Base-by-base conservation (phyloP, 768 basidiomycete species). In the Candolleomyces aberdarensis region DNA sequence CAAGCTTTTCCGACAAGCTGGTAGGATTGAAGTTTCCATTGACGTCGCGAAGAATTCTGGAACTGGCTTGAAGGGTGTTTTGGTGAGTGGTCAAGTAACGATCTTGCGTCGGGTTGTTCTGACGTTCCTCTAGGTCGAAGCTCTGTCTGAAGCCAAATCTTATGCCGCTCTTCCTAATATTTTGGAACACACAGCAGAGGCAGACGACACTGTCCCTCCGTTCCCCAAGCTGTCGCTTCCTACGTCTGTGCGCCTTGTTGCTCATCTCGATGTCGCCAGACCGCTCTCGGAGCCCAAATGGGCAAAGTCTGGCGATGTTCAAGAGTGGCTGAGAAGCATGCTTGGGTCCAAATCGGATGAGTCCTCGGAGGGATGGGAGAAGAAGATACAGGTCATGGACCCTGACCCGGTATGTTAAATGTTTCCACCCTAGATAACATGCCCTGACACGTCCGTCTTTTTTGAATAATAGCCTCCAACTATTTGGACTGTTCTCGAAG, bases 201-300 rank as follows among this genome's bases (percentile, higher is more conserved):
- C 74, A 26, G 91, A 92, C 65, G 66, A 77, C 7, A 89, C 88
- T 5, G 77, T 95, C 19, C 93, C 94, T 10, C 86, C 89, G 13
- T 90, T 95, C 66, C 78, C 80, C 54, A 84, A 83, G 67, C 76
- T 76, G 8, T 53, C 74, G 22, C 71, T 82, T 19, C 85, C 89
- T 29, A 74, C 80, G 22, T 82, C 82, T 31, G 69, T 91, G 19
- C 85, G 82, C n/a, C 76, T 97, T 50, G 68, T 84, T 10, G 87
- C 91, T 22, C 83, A 94, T 74, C 83, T 98, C 63, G 96, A 99
- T 72, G 91, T 85, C 59, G 85, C 84, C 36, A 86, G 91, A 60
- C 97, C 97, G 0, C 76, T 98, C 39, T 95, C 94, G 15, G 95
- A 98, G 71, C 94, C 97, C 7, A 91, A 94, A 71, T 99, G 96